Conservation (phyloP, 345 rosid species). For the sweet orange (Citrus sinensis) region DNA sequence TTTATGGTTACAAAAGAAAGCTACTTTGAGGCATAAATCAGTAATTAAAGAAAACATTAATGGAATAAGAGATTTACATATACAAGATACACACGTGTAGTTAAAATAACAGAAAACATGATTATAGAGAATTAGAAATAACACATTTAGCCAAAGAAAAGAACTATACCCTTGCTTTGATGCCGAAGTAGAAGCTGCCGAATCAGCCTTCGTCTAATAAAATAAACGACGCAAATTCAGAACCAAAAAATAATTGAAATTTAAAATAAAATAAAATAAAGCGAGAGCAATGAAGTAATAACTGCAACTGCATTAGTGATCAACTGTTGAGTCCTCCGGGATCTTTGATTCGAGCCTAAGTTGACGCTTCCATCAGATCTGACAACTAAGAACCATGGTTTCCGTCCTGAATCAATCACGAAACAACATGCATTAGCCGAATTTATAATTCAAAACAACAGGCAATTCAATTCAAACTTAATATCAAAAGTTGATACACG, state of each 20-base stretch:
- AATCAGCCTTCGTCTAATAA: conserved; percentile 60
- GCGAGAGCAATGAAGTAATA: conserved; percentile 1
- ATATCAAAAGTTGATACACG: background rate
- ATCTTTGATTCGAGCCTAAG: conserved; percentile 30
- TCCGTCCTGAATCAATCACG: conserved; percentile 42
- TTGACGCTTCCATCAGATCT: conserved; percentile 58
- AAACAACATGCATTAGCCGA: background rate
- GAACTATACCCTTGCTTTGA: conserved; percentile 63
- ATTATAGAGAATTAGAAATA: background rate
- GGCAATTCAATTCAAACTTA: background rate
- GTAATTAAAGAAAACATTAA: background rate
- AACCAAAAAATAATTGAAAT: background rate
- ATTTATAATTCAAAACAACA: background rate
- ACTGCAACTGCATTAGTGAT: conserved; percentile 82
- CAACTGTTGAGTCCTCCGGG: conserved; percentile 40
- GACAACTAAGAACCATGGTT: conserved; percentile 36
- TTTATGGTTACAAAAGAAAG: background rate
- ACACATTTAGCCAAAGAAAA: background rate
- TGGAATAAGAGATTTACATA: background rate
- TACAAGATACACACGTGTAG: background rate
- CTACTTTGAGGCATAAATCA: background rate
- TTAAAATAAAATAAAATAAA: background rate
- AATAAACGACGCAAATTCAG: background rate
- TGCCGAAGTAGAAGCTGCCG: conserved; percentile 44
- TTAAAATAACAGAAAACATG: background rate